phyloP scores from a whole-genome alignment of 176 grass and related monocot genomes.

The Carex scoparia region DNA sequence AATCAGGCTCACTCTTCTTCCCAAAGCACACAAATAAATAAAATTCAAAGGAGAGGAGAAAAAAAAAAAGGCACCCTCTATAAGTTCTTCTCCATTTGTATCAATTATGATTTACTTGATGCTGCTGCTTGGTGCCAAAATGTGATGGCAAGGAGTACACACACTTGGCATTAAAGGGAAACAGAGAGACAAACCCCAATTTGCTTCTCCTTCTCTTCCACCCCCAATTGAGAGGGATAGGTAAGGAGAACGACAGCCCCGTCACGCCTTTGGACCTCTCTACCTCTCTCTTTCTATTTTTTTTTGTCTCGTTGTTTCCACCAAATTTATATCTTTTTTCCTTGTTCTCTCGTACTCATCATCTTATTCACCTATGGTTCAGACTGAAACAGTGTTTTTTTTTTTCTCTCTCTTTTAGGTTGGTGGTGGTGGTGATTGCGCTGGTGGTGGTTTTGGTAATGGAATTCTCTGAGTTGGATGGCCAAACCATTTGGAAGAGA shows the following conservation, averaged over 20 bases:
- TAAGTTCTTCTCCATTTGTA: not conserved
- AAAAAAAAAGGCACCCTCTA: constrained; percentile 4
- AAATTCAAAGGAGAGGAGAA: not conserved
- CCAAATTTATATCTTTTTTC: not conserved
- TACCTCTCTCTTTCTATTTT: not conserved
- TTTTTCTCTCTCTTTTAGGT: not conserved
- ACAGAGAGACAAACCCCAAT: not conserved
- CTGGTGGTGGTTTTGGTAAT: constrained; percentile 38
- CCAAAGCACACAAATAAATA: constrained; percentile 8
- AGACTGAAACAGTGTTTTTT: not conserved
- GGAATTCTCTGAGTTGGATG: constrained; percentile 78
- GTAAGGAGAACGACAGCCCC: constrained; percentile 12
- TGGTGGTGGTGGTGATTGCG: constrained; percentile 21
- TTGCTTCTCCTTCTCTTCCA: not conserved
- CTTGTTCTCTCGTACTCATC: too few species aligned
- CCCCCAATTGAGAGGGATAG: not conserved
- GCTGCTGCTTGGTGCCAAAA: constrained; percentile 30
- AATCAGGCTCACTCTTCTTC: constrained; percentile 34
- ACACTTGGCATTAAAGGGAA: constrained; percentile 42
- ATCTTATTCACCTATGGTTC: constrained; percentile 18
- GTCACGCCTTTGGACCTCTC: constrained; percentile 2
- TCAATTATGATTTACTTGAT: constrained; percentile 7
- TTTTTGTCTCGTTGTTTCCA: constrained; percentile 41
- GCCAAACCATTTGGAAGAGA: constrained; percentile 38
- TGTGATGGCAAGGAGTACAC: constrained; percentile 61